Base-by-base conservation (phyloP, 177 flowering plant species). In the Tripterygium wilfordii region DNA sequence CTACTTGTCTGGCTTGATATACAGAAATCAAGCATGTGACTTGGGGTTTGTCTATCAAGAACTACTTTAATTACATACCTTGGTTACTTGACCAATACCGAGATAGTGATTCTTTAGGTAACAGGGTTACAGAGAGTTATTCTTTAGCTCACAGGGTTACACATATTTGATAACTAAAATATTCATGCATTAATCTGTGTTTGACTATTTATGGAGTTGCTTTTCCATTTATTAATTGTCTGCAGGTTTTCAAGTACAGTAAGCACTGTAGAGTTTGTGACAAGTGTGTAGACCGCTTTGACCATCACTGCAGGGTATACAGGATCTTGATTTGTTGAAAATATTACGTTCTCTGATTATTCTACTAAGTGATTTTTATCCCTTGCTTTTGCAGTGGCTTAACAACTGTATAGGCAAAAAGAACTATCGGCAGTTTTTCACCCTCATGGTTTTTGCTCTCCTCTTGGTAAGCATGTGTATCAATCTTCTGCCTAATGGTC, bases 211-310 rank as follows among this genome's bases (percentile, higher is more conserved):
- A n/a, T n/a, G n/a, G n/a, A n/a, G n/a, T n/a, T n/a, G n/a, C n/a
- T n/a, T 36, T 32, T 32, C 14, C 14, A n/a, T 20, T 36, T n/a
- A 36, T 36, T 3, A 36, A 36, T n/a, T 36, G 8, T 5, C 10
- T 4, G 46, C 80, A 92, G 99, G 97, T 94, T 60, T 89, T 73
- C 76, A 94, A 85, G 81, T 81, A 79, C 72, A 94, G 99, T 79
- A 94, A 94, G 75, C 99, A 94, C 51, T 94, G 99, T 57, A 75
- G 99, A 71, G 96, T 94, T 39, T 94, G 99, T 69, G 99, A 94
- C 71, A 94, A 94, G 72, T 89, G 99, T 59, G 95, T 94, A 4
- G 90, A 94, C 65, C 58, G 69, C 38, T 94, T 89, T 60, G 99
- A 94, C 79, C 99, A 94, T 69, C 99, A 94, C 58, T 94, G 99